Evolutionary conservation across 2,329 filamentous ascomycete species (phyloP).

Genomic region (Colletotrichum sp.): DNA sequence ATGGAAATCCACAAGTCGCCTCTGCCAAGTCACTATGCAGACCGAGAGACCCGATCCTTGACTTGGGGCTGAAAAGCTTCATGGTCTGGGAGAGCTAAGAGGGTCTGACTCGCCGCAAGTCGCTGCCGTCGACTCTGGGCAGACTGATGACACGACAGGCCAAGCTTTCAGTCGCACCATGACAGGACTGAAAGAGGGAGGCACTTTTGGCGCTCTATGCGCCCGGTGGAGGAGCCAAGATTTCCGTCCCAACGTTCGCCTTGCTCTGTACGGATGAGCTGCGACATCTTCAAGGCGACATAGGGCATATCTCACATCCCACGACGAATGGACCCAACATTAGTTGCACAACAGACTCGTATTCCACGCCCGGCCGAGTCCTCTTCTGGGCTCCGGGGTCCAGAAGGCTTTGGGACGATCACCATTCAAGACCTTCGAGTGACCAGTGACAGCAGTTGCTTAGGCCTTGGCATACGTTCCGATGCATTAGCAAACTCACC

Average conservation of each 20-base stretch:
- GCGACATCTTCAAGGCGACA: neutral
- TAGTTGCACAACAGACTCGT: conserved; percentile 13
- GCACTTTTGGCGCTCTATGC: neutral
- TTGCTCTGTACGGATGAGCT: neutral
- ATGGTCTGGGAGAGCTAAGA: neutral
- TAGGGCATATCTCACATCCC: neutral
- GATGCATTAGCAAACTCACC: conserved; percentile 1
- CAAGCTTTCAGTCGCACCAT: conserved; percentile 9
- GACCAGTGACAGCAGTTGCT: neutral
- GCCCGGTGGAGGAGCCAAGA: neutral
- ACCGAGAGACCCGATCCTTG: conserved; percentile 1
- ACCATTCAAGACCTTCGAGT: neutral
- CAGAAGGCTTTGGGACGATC: conserved; percentile 2
- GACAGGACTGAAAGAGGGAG: neutral
- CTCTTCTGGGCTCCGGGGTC: neutral
- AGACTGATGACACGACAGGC: conserved; percentile 1
- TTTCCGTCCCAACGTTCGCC: neutral
- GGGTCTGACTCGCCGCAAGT: neutral
- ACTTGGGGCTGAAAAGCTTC: neutral
- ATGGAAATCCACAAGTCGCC: neutral
- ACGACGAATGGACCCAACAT: neutral
- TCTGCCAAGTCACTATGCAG: conserved; percentile 13
- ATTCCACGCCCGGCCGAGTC: conserved; percentile 6
- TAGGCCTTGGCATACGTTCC: conserved; percentile 11
- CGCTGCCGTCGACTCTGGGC: neutral